Conservation (phyloP, 768 basidiomycete species). For the Boletus coccyginus region DNA sequence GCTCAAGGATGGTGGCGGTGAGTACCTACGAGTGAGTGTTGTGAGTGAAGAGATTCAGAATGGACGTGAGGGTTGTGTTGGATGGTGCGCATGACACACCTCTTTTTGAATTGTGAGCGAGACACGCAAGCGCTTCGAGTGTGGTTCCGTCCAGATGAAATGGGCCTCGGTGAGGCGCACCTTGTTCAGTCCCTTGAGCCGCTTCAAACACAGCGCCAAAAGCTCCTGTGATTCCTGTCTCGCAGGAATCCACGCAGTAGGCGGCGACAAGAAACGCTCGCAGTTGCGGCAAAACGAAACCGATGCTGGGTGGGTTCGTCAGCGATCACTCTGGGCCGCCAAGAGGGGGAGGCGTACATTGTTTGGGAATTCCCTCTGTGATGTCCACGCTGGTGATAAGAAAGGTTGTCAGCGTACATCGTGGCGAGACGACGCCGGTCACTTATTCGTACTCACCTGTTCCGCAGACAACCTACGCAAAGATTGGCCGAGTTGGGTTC, state of each 20-base stretch:
- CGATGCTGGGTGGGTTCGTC: slow-evolving; percentile 51
- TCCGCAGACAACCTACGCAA: slow-evolving; percentile 84
- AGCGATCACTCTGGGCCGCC: neutral
- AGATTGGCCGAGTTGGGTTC: slow-evolving; percentile 91
- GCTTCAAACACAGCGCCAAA: slow-evolving; percentile 90
- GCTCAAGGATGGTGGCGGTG: slow-evolving; percentile 92
- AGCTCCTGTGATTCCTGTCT: slow-evolving; percentile 91
- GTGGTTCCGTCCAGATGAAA: slow-evolving; percentile 99
- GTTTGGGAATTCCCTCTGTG: slow-evolving; percentile 96
- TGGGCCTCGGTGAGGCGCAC: slow-evolving; percentile 97
- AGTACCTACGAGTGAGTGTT: slow-evolving; percentile 80
- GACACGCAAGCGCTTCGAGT: slow-evolving; percentile 88
- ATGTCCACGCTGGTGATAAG: slow-evolving; percentile 73
- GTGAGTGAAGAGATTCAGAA: no score
- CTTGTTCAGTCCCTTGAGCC: slow-evolving; percentile 90
- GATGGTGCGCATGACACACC: slow-evolving; percentile 41
- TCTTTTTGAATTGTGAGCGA: slow-evolving; percentile 99
- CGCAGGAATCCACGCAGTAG: slow-evolving; percentile 80
- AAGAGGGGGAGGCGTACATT: slow-evolving; percentile 51
- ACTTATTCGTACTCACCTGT: slow-evolving; percentile 56
- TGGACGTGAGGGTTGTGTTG: no score
- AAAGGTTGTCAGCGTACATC: neutral
- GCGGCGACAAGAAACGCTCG: slow-evolving; percentile 92
- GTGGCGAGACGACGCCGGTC: neutral
- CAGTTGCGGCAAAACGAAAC: slow-evolving; percentile 95